Conservation (phyloP, 805 yeast genomes). For the Metschnikowia koreensis region DNA sequence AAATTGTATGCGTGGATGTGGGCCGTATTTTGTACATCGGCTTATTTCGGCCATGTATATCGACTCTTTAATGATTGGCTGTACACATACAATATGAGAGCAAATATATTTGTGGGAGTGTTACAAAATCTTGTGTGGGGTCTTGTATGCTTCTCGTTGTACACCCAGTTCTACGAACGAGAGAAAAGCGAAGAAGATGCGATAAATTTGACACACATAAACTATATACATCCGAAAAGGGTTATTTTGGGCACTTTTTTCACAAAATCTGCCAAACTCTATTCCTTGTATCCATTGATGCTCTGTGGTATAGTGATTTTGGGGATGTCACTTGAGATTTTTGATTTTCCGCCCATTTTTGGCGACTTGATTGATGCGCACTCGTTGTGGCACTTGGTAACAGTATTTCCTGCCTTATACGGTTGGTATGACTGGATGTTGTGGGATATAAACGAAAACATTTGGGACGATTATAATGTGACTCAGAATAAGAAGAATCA, state of each 20-base stretch:
- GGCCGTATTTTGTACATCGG: constrained; percentile 40
- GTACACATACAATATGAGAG: constrained; percentile 91
- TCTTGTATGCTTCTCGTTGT: constrained; percentile 30
- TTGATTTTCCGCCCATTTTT: constrained; percentile 61
- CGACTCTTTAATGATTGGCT: constrained; percentile 76
- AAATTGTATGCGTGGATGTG: constrained; percentile 30
- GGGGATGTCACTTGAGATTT: constrained; percentile 88
- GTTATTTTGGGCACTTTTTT: constrained; percentile 34
- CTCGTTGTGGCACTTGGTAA: constrained; percentile 22
- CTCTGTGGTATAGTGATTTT: constrained; percentile 45
- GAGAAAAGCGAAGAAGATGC: constrained; percentile 19
- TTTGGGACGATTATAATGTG: constrained; percentile 15
- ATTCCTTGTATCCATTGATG: constrained; percentile 38
- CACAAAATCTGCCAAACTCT: constrained; percentile 35
- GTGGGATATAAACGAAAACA: constrained; percentile 41
- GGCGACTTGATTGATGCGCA: constrained; percentile 21
- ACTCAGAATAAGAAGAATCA: constrained; percentile 11
- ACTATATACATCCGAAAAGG: constrained; percentile 23
- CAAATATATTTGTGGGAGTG: constrained; percentile 76
- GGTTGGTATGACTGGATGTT: constrained; percentile 46
- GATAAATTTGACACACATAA: constrained; percentile 24
- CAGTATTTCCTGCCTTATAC: constrained; percentile 39
- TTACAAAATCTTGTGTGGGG: constrained; percentile 56
- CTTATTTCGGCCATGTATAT: constrained; percentile 63
- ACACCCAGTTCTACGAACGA: constrained; percentile 29